Evolutionary conservation across 495 filamentous ascomycete species (phyloP), one percentile per base, ranked within the genome.

Genomic region (Hyaloscypha bicolor): DNA sequence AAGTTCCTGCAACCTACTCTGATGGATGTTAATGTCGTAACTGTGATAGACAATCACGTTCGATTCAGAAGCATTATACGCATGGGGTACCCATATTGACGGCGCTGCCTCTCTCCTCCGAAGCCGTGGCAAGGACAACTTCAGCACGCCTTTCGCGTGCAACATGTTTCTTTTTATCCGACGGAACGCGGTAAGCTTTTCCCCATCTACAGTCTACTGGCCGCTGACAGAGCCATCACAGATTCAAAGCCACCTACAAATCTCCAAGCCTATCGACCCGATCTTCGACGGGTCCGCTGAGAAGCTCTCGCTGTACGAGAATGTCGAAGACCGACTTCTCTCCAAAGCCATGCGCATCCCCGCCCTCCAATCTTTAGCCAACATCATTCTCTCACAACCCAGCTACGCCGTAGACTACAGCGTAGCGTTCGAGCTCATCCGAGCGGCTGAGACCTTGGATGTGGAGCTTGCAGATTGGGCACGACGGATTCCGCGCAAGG

Each of bases 41-140:
- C 1, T 25, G 25, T 25, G 19, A 35, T 25, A 67, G 65, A 67
- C 58, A 9, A 67, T 55, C 35, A 67, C 31, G 12, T 61, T 53
- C 60, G 65, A 67, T 56, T 55, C 48, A 19, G 32, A 67, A 55
- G 39, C 30, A 33, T 48, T 62, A 9, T 32, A 16, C 9, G 65
- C 45, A 12, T 67, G 65, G 65, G 58, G 65, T n/a, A 22, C 58
- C 6, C 65, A 67, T 29, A 48, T 67, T 31, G 65, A 67, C 51
- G 65, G 58, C 16, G 65, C 65, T 8, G 51, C 58, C 19, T 39
- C 65, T 9, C 25, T 67, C 2, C 42, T 67, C 2, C 62, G 29
- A 55, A 9, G 5, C 19, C 65, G 65, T 42, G 65, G 65, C 5
- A 66, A 32, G 16, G 64, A 66, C 14, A 21, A 51, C 9, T 30